Percentiles rank a stretch among this genome's conserved stretches.
phyloP scores from a whole-genome alignment of 2,329 filamentous ascomycete genomes.

The Canariomyces notabilis region DNA sequence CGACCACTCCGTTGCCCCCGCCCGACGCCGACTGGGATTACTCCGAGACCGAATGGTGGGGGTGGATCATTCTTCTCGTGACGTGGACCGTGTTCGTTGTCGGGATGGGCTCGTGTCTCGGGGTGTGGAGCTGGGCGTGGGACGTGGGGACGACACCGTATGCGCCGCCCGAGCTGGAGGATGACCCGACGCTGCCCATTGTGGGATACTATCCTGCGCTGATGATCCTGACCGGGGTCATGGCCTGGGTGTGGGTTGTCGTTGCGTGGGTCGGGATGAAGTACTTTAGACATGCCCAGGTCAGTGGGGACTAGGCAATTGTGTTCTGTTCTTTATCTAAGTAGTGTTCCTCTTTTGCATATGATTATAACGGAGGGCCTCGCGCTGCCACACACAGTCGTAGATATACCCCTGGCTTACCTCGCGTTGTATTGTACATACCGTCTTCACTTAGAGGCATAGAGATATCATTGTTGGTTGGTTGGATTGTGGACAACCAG shows the following conservation, averaged over 20 bases:
- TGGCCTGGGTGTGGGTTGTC: constrained; percentile 99
- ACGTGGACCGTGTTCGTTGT: constrained; percentile 97
- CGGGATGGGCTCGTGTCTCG: constrained; percentile 92
- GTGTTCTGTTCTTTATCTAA: not conserved
- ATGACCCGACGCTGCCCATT: constrained; percentile 90
- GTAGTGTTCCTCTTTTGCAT: not conserved
- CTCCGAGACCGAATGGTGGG: constrained; percentile 94
- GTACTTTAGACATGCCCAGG: constrained; percentile 96
- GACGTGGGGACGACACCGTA: constrained; percentile 95
- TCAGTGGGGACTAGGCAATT: constrained; percentile 48
- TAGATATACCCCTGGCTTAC: not conserved
- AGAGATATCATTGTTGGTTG: too few relatives aligned
- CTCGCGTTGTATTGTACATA: not conserved
- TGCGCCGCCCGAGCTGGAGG: constrained; percentile 88
- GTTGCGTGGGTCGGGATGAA: constrained; percentile 99
- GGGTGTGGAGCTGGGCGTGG: constrained; percentile 98
- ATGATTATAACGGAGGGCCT: not conserved
- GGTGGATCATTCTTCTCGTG: constrained; percentile 83
- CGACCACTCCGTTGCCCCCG: constrained; percentile 43
- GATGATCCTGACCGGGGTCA: constrained; percentile 86
- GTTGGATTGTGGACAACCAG: too few relatives aligned
- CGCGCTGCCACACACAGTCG: not conserved
- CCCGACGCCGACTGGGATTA: constrained; percentile 73
- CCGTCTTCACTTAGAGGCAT: too few relatives aligned
- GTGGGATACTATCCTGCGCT: constrained; percentile 95